Evolutionary conservation across 352 stramenopile species (phyloP).

Genomic region (Phytopythium aichiense): DNA sequence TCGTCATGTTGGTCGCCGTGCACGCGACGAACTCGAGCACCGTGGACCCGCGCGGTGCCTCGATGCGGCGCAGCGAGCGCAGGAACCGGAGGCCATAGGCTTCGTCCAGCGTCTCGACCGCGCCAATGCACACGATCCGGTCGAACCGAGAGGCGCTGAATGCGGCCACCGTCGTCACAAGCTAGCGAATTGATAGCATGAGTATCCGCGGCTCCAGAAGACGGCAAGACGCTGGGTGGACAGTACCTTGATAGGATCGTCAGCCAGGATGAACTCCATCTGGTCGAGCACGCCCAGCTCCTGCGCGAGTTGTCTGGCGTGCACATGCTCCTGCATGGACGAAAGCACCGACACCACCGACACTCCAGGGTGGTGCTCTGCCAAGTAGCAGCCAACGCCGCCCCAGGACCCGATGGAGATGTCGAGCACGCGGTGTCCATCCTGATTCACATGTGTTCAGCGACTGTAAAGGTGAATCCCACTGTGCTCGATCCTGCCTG

Average conservation of each 20-base stretch:
- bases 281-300: slow-evolving; percentile 55
- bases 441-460: slow-evolving; percentile 17
- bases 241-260: slow-evolving; percentile 49
- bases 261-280: slow-evolving; percentile 69
- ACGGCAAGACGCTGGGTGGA: background rate
- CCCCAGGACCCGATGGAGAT: slow-evolving; percentile 82
- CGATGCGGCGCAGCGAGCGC: slow-evolving; percentile 59
- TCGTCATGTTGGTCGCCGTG: slow-evolving; percentile 56
- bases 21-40: slow-evolving; percentile 72
- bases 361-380: slow-evolving; percentile 40
- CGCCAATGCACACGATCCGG: slow-evolving; percentile 49
- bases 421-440: slow-evolving; percentile 67
- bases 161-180: slow-evolving; percentile 50
- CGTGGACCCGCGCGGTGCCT: slow-evolving; percentile 42
- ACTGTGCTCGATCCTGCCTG: too few relatives aligned
- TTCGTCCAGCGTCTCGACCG: slow-evolving; percentile 49
- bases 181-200: slow-evolving; percentile 10
- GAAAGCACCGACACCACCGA: slow-evolving; percentile 54
- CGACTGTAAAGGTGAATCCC: background rate
- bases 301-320: slow-evolving; percentile 52
- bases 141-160: slow-evolving; percentile 65
- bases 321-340: slow-evolving; percentile 50
- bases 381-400: slow-evolving; percentile 70
- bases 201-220: background rate
- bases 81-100: slow-evolving; percentile 48